Percentiles rank a stretch among this genome's conserved stretches.
These are phyloP conservation scores for Talinum fruticosum DNA, from an alignment of 148 eudicot species.

Conservation along the genomic window DNA sequence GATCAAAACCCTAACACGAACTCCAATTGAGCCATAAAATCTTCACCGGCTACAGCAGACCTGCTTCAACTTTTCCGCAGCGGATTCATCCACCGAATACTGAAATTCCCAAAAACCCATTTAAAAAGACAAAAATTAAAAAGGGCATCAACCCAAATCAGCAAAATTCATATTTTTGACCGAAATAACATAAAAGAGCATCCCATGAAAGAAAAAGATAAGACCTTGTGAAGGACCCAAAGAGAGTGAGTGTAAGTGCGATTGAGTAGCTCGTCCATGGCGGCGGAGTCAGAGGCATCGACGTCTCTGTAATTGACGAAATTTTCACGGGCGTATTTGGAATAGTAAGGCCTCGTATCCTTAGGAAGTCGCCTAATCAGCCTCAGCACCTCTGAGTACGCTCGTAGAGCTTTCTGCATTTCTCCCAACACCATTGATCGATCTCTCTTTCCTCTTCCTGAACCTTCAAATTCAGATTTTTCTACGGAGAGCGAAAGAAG, in stretches of 20 bases:
- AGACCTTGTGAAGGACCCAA: constrained; percentile 80
- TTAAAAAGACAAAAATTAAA: not conserved
- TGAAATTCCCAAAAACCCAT: constrained; percentile 28
- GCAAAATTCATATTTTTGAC: not conserved
- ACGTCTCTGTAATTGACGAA: constrained; percentile 82
- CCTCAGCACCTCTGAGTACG: constrained; percentile 75
- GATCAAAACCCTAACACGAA: not conserved
- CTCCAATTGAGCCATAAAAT: not conserved
- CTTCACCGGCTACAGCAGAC: constrained; percentile 40
- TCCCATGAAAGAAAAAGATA: not conserved
- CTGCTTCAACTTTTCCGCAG: constrained; percentile 58
- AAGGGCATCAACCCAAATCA: not conserved
- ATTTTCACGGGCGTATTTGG: constrained; percentile 87
- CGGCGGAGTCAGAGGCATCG: constrained; percentile 48
- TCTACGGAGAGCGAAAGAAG: not conserved
- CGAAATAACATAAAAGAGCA: not conserved
- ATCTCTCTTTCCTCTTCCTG: not conserved
- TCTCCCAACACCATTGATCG: constrained; percentile 20
- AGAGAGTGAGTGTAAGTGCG: constrained; percentile 71
- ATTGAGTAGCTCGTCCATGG: constrained; percentile 57
- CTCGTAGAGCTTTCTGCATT: constrained; percentile 63
- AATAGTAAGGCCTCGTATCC: constrained; percentile 70
- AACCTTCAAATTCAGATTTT: not conserved
- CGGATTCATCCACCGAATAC: constrained; percentile 70
- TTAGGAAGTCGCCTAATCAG: constrained; percentile 65